Evolutionary conservation across 2,329 filamentous ascomycete species (phyloP).

Genomic region (Colletotrichum godetiae): DNA sequence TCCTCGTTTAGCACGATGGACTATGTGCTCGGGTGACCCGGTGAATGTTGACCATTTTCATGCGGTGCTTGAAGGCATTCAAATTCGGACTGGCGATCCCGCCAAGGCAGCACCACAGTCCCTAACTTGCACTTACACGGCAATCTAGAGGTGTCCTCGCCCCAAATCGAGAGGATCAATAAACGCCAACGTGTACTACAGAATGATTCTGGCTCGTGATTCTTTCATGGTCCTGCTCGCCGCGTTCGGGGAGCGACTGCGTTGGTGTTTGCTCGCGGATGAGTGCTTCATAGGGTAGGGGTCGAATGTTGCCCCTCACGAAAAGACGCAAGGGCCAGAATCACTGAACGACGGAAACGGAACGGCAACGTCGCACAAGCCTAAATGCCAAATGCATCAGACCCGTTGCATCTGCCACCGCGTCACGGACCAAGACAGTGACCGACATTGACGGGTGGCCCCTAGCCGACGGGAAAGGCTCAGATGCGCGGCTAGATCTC

Average conservation of each 20-base stretch:
- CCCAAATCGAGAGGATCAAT: neutral
- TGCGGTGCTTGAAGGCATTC: neutral
- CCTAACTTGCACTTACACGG: neutral
- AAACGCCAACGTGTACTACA: neutral
- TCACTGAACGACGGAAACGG: constrained; percentile 17
- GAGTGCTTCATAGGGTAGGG: neutral
- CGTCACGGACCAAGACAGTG: constrained; percentile 16
- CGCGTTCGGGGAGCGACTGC: constrained; percentile 6
- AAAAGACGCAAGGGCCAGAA: neutral
- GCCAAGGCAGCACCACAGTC: constrained; percentile 1
- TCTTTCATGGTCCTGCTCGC: constrained; percentile 1
- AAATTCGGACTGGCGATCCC: neutral
- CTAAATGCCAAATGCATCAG: constrained; percentile 12
- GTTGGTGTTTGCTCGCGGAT: constrained; percentile 12
- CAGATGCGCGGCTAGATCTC: neutral
- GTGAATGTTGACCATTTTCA: neutral
- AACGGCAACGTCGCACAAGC: constrained; percentile 4
- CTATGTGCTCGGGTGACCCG: neutral
- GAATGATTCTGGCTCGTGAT: neutral
- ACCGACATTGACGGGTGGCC: neutral
- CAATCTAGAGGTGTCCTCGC: neutral
- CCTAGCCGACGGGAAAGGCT: neutral
- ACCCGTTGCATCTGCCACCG: constrained; percentile 10
- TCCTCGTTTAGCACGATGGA: neutral
- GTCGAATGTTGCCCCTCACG: neutral